Evolutionary conservation across 352 stramenopile species (phyloP).

Genomic region (Phytophthora citricola): DNA sequence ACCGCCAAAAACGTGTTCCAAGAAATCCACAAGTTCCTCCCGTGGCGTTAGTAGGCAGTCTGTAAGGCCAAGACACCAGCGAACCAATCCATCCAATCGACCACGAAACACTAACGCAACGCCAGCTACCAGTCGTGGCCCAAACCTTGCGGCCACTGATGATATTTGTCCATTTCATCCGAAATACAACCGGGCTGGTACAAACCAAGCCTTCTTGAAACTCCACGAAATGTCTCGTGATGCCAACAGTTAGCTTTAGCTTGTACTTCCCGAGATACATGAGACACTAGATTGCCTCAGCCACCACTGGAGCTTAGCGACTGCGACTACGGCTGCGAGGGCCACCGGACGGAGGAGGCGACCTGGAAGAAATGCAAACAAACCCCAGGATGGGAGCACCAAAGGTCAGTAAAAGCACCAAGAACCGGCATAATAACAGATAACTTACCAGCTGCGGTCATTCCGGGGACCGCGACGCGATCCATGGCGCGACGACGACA

Average conservation of each 20-base stretch:
- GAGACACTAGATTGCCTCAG: neutral
- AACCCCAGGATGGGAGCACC: neutral
- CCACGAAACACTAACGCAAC: constrained; percentile 26
- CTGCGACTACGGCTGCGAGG: constrained; percentile 41
- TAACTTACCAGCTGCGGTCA: constrained; percentile 40
- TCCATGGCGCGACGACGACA: constrained; percentile 30
- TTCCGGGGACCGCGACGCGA: constrained; percentile 33
- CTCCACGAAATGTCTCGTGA: constrained; percentile 20
- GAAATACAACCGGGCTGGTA: constrained; percentile 28
- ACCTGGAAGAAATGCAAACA: constrained; percentile 18
- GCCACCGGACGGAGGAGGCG: constrained; percentile 25
- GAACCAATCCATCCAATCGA: constrained; percentile 25
- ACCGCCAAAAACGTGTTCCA: constrained; percentile 8
- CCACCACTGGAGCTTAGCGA: constrained; percentile 25
- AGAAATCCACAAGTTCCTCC: constrained; percentile 18
- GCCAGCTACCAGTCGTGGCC: constrained; percentile 23
- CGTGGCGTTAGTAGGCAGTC: constrained; percentile 10
- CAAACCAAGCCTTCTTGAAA: constrained; percentile 23
- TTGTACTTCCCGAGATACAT: constrained; percentile 6
- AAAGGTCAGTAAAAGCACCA: constrained; percentile 14
- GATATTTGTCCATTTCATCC: constrained; percentile 36
- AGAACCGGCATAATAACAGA: neutral
- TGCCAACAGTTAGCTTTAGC: constrained; percentile 11
- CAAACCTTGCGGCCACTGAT: constrained; percentile 26
- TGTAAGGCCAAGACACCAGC: constrained; percentile 14